A percentile compares a stretch with the other conserved stretches of the same genome.
phyloP scores from a whole-genome alignment of 2,329 filamentous ascomycete species.

The Chaetomium strumarium region DNA sequence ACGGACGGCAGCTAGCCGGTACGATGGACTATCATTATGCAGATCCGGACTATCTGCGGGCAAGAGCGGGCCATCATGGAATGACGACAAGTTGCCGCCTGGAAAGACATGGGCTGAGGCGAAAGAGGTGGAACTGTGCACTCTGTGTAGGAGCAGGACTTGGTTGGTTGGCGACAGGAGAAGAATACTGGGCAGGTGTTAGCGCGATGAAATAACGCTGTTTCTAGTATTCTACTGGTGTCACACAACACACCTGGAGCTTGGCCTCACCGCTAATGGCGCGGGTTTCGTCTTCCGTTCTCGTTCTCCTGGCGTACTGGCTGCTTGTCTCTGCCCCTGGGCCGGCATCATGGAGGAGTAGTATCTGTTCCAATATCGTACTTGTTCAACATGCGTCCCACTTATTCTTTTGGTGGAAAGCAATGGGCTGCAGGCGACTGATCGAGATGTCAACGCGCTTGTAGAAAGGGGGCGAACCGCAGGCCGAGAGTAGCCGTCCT shows the following conservation, averaged over 20 bases:
- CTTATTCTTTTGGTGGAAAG: too few species aligned
- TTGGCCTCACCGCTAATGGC: background rate
- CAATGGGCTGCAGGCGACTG: too few species aligned
- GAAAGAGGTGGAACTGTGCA: conserved; percentile 76
- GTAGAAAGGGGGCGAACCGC: too few species aligned
- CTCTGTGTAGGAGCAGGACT: conserved; percentile 80
- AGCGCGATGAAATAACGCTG: background rate
- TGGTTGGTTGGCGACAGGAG: conserved; percentile 82
- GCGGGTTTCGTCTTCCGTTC: conserved; percentile 6
- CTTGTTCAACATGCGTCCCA: background rate
- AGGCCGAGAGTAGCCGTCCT: too few species aligned
- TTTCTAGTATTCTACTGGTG: background rate
- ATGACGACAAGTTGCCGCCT: conserved; percentile 73
- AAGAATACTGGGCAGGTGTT: conserved; percentile 56
- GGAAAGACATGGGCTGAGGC: conserved; percentile 93
- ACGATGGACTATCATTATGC: conserved; percentile 66
- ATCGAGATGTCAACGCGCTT: too few species aligned
- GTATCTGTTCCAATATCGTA: background rate
- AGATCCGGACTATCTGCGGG: conserved; percentile 42
- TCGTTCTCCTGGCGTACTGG: background rate
- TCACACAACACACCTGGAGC: conserved; percentile 1
- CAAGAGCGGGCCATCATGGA: conserved; percentile 64
- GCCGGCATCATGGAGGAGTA: background rate
- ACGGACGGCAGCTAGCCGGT: conserved; percentile 76
- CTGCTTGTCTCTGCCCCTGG: background rate